phyloP scores from a whole-genome alignment of 768 basidiomycete species.

The Boletellus emodensis region DNA sequence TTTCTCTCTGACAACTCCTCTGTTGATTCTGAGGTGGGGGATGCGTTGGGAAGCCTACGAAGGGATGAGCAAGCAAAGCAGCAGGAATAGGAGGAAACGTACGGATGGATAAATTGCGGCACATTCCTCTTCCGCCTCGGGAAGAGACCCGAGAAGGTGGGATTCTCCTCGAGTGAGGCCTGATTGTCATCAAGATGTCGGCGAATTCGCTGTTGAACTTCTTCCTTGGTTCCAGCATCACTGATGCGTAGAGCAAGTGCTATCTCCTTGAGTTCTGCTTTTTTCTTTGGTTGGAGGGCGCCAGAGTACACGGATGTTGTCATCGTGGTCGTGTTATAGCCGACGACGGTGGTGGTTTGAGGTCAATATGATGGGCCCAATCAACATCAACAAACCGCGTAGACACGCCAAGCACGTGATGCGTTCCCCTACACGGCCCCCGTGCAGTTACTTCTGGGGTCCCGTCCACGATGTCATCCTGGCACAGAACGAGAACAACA shows the following conservation, averaged over 20 bases:
- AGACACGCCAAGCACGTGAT: conserved; percentile 22
- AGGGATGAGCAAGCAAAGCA: background rate
- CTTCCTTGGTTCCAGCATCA: conserved; percentile 59
- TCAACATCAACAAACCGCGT: conserved; percentile 33
- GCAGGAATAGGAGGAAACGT: background rate
- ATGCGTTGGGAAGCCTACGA: conserved; percentile 13
- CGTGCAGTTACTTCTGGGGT: conserved; percentile 1
- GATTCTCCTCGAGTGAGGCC: conserved; percentile 50
- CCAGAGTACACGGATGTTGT: conserved; percentile 45
- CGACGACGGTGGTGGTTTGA: conserved; percentile 5
- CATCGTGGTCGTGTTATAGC: conserved; percentile 30
- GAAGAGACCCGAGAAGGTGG: conserved; percentile 55
- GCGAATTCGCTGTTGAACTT: conserved; percentile 58
- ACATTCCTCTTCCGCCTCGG: conserved; percentile 35
- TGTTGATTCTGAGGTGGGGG: conserved; percentile 11
- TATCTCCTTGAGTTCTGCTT: conserved; percentile 61
- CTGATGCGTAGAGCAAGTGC: conserved; percentile 50
- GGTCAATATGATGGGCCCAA: conserved; percentile 16
- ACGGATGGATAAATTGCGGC: conserved; percentile 13
- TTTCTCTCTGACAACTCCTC: conserved; percentile 17
- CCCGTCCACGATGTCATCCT: background rate
- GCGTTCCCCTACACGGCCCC: conserved; percentile 8
- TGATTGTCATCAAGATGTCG: conserved; percentile 57
- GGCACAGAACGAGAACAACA: no score
- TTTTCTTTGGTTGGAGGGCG: conserved; percentile 61